A percentile compares a stretch with the other conserved stretches of the same genome.
phyloP scores from a whole-genome alignment of 306 rosid species.

The Potentilla sterilis region DNA sequence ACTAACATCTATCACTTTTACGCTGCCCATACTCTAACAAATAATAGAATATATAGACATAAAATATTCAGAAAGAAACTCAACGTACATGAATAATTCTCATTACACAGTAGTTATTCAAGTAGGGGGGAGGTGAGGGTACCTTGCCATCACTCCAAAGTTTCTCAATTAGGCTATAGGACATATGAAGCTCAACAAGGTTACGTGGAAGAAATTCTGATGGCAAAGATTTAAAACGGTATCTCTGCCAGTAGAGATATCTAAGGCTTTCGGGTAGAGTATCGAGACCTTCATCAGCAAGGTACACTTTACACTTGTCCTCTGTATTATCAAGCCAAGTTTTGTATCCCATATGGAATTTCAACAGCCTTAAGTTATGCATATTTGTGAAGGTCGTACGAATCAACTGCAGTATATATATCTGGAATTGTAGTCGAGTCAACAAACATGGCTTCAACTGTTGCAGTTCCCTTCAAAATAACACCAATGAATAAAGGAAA shows the following conservation, averaged over 20 bases:
- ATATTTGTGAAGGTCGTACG: conserved; percentile 24
- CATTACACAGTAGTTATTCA: background rate
- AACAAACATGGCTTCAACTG: conserved; percentile 6
- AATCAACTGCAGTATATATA: background rate
- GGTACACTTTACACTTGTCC: background rate
- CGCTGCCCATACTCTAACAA: conserved; percentile 14
- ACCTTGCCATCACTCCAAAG: conserved; percentile 1
- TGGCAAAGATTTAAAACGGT: background rate
- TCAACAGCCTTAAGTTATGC: conserved; percentile 23
- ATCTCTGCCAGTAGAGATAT: conserved; percentile 13
- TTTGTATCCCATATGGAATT: background rate
- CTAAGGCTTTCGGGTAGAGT: conserved; percentile 13
- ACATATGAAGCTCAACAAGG: conserved; percentile 19
- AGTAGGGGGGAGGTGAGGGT: background rate
- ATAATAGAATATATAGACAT: background rate
- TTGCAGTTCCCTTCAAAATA: conserved; percentile 8
- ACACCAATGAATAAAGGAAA: background rate
- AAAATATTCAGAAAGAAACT: background rate
- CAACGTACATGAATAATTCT: background rate
- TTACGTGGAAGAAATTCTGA: background rate
- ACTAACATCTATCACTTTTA: conserved; percentile 10
- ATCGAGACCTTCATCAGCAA: background rate
- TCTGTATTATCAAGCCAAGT: too few relatives aligned
- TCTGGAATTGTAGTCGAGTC: background rate
- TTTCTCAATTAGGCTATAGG: background rate